Evolutionary conservation across 2,329 filamentous ascomycete genomes (phyloP), one percentile per base, ranked within the genome.

Genomic region (Atkinsonella texensis): DNA sequence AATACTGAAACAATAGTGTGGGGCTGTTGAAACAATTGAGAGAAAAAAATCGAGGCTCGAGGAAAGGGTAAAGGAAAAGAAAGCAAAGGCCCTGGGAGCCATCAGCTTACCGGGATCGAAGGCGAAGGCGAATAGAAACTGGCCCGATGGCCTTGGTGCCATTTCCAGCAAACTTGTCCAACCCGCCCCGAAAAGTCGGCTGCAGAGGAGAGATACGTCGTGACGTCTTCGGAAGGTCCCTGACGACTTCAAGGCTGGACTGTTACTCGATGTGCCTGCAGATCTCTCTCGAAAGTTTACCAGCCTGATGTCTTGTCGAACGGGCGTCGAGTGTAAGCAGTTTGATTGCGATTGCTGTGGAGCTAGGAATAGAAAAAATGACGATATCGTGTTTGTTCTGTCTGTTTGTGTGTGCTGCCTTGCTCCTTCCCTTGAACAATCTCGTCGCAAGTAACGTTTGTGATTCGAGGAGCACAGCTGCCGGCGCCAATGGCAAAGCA

Each of bases 191-290:
- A 53, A 11, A 17, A 57, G 12, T 57, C 55, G 18, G 51, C 42
- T 8, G 48, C 32, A 9, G 47, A 31, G 7, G 52, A 54, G 12
- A 49, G 13, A 17, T 53, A 53, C 2, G 20, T 23, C 20, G 20
- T 23, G 4, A 23, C 15, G 44, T 39, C 1, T 13, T 11, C 3
- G 55, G 55, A 7, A 54, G 52, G 46, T 49, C 33, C 39, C 42
- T 51, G 15, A 57, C 47, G 13, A 47, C 42, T 44, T 54, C 54
- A 2, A 52, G 46, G 1, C 50, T 54, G 3, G 54, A 56, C 13
- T 57, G 55, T 43, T 50, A 57, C 44, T 54, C 48, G 6, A 54
- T 11, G 38, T 56, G 56, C 46, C 53, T 55, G 17, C n/a, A 32
- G 11, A 44, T 11, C 42, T 55, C 49, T 10, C 35, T 35, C 3